Evolutionary conservation across 768 basidiomycete genomes (phyloP), one percentile per base, ranked within the genome.

Genomic region (Russula foetens): DNA sequence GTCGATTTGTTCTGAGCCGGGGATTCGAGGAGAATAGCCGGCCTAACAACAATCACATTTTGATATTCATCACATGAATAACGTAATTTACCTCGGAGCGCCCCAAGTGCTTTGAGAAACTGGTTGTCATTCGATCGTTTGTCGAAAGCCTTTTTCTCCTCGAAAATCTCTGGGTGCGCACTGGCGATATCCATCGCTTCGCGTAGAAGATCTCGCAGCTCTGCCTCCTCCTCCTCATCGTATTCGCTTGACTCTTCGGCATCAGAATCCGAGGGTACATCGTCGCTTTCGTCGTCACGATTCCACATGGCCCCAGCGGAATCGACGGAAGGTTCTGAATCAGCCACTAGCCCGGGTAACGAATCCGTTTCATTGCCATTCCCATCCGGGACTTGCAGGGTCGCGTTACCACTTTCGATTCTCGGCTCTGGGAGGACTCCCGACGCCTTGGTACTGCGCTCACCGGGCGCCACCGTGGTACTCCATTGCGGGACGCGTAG

Each of bases 111-210:
- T 69, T 85, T 90, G 66, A 92, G 70, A 70, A 93, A 91, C 0
- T 89, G 87, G 67, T 92, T 93, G 21, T 78, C 81, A 67, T 84
- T 85, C 54, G 78, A 75, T 54, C 81, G 78, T 24, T 84, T 81
- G 15, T 72, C 71, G 7, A 76, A 64, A 14, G 75, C 70, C 15
- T 71, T 70, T 57, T 73, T 75, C 31, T 75, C 75, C 67, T 86
- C 81, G 52, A 82, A 76, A 70, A 83, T 84, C 56, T 84, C 85
- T 21, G 80, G 75, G 44, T 72, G 76, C 53, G 82, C 75, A 66
- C 81, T 75, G 0, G 81, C 84, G 19, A 79, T 74, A 61, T 89
- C 83, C 86, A 90, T 88, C 4, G 89, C 90, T 67, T 88, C 84
- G 52, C 83, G 77, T 28, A 84, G 63, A 73, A 84, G 69, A 33